Base-by-base conservation (phyloP, 306 rosid species). In the Vachellia pachyceras region DNA sequence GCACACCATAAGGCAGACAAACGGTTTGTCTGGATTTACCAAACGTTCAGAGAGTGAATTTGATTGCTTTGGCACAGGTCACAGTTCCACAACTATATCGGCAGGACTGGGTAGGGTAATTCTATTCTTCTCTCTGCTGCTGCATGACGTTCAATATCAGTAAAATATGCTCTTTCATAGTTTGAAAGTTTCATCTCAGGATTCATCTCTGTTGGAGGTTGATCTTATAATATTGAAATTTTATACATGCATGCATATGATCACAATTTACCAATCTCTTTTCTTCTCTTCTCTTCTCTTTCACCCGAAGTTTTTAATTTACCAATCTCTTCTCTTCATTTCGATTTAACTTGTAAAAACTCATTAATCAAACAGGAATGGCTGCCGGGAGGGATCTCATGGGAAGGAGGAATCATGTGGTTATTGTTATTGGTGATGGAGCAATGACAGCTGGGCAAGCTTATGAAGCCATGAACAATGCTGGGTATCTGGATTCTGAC, bases 371-470 rank as follows among this genome's bases (percentile, higher is more conserved):
- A 69, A 87, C 89, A 95, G 99, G 99, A 69, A 96, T 96, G 99
- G 99, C 97, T n/a, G 94, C 93, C 44, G 97, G 98, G 82, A 89
- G 98, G 79, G 99, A 96, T 92, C 84, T 96, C 55, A 90, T 87
- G 88, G 97, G 97, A 80, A 78, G 80, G 68, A 88, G 86, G 82
- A 96, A 93, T 77, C 72, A 93, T 15, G 98, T 96, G 14, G 82
- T 93, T 79, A 90, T 97, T 22, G 90, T 96, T 40, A 93, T 96
- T 40, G 99, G 97, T 72, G 99, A 96, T 70, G 97, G 98, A 69
- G 99, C 99, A 77, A 96, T 96, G 99, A 95, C 99, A 5, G 99
- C 98, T 4, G 98, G 99, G 39, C 99, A 96, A 85, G 99, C 99
- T 73, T 96, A 96, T 85, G 98, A 96, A 87, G 99, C 99, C 84